Evolutionary conservation across 495 filamentous ascomycete genomes (phyloP).

Genomic region (Aspergillus sclerotiicarbonarius): DNA sequence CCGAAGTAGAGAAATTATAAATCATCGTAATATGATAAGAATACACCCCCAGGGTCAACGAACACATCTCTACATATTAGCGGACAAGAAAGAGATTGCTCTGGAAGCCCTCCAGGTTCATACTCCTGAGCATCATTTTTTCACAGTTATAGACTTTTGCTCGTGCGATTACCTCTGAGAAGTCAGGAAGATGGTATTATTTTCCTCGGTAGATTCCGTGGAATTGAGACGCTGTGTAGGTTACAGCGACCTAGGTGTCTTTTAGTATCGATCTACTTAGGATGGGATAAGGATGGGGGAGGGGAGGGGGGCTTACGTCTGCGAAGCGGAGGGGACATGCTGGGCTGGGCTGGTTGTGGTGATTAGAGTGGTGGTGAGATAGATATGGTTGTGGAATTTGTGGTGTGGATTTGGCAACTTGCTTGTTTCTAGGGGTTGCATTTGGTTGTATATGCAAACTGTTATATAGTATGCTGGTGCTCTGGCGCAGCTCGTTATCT

Average conservation of each 20-base stretch:
- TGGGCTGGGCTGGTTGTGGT: too few relatives aligned
- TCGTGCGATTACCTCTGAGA: conserved; percentile 23
- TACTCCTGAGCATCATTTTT: conserved; percentile 29
- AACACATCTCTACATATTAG: conserved; percentile 24
- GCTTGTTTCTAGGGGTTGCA: too few relatives aligned
- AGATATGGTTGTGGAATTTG: too few relatives aligned
- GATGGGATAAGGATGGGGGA: too few relatives aligned
- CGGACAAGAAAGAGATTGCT: conserved; percentile 20
- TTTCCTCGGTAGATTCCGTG: conserved; percentile 34
- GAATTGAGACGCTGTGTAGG: conserved; percentile 34
- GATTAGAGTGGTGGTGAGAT: not conserved
- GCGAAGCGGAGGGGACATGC: not conserved
- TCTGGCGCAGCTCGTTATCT: too few relatives aligned
- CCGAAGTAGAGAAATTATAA: conserved; percentile 19
- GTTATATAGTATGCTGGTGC: too few relatives aligned
- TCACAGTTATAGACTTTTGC: conserved; percentile 24
- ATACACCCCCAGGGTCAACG: conserved; percentile 33
- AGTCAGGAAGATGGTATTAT: conserved; percentile 29
- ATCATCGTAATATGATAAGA: conserved; percentile 30
- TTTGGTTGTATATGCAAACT: too few relatives aligned
- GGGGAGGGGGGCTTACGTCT: conserved; percentile 1
- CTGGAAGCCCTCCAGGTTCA: conserved; percentile 23
- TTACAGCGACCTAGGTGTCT: conserved; percentile 27
- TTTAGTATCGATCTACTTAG: not conserved
- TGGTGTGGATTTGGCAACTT: too few relatives aligned